Evolutionary conservation across 2,329 filamentous ascomycete genomes (phyloP), one percentile per base, ranked within the genome.

Genomic region (Chlorencoelia australis): DNA sequence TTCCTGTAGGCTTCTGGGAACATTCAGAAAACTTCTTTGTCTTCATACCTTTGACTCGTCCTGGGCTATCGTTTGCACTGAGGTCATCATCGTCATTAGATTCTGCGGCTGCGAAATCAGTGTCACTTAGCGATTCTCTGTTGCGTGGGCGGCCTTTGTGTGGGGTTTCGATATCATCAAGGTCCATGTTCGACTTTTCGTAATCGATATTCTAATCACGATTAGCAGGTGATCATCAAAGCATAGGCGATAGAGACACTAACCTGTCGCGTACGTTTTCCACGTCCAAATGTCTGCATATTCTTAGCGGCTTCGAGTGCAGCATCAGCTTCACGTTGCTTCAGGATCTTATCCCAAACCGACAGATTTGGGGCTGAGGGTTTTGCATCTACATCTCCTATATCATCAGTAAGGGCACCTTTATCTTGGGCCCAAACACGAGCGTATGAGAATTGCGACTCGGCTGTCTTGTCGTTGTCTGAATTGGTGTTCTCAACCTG

Each of bases 361-460:
- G 75, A 78, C 10, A 73, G 69, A 50, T 79, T 79, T 7, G 79
- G 67, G 0, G 68, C 64, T 6, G 67, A 57, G 4, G 70, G 64
- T 5, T 72, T 69, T 17, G 73, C 65, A 2, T 68, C 64, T 16
- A 53, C 45, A 26, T 68, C 66, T 29, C 73, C 66, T 15, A 82
- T 56, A 16, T 74, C 69, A 13, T 82, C 79, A 32, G 79, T 71
- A 5, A 94, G 66, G 0, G 67, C 65, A 6, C 72, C 75, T 47
- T 76, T 74, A 22, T 93, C 82, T 50, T 94, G 93, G 4, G 81
- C 82, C 91, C 91, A 98, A 2, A 98, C 81, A 29, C 85, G 75
- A 25, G 89, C 89, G 59, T 91, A 85, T 4, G 82, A 85, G 57
- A 95, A 98, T 38, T 88, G 82, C 0, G 77, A 80, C 54, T 93